phyloP scores from a whole-genome alignment of 495 filamentous ascomycete genomes.

The Penicillium chermesinum region DNA sequence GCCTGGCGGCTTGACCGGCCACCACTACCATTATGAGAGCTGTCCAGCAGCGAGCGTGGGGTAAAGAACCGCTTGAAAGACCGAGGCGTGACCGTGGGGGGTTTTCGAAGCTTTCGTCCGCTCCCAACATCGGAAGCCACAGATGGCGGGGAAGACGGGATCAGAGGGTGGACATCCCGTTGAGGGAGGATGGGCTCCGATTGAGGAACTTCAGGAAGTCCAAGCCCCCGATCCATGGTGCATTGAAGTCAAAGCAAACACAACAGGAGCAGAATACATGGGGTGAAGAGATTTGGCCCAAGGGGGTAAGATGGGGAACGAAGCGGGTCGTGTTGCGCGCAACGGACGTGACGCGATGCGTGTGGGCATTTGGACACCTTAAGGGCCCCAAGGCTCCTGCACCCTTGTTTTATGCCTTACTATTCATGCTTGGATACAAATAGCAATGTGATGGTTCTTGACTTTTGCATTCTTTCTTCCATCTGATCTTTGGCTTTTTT shows the following conservation, averaged over 20 bases:
- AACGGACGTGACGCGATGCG: slow-evolving; percentile 22
- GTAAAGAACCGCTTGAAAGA: slow-evolving; percentile 83
- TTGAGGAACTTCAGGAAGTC: slow-evolving; percentile 36
- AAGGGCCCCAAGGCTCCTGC: neutral
- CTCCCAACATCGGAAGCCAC: slow-evolving; percentile 39
- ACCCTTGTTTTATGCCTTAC: neutral
- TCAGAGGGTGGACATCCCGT: slow-evolving; percentile 23
- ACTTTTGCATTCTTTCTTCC: too few species aligned
- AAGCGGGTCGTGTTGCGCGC: slow-evolving; percentile 22
- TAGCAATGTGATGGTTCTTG: too few species aligned
- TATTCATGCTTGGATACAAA: too few species aligned
- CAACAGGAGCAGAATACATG: slow-evolving; percentile 12
- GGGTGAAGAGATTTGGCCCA: slow-evolving; percentile 19
- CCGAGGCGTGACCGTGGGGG: slow-evolving; percentile 61
- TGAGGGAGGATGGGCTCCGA: slow-evolving; percentile 39
- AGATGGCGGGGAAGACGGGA: slow-evolving; percentile 44
- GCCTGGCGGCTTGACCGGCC: slow-evolving; percentile 56
- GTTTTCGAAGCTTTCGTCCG: slow-evolving; percentile 42
- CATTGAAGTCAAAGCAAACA: slow-evolving; percentile 13
- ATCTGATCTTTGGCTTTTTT: too few species aligned
- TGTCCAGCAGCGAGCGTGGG: slow-evolving; percentile 49
- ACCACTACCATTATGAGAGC: slow-evolving; percentile 35
- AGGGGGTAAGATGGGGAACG: slow-evolving; percentile 21
- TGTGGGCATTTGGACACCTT: slow-evolving; percentile 7
- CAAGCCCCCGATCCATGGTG: slow-evolving; percentile 35